Percentiles rank a stretch among this genome's conserved stretches.
These are phyloP conservation scores for Martensiomyces pterosporus DNA, from an alignment of 192 early-diverging fungal species.

Conservation along the genomic window DNA sequence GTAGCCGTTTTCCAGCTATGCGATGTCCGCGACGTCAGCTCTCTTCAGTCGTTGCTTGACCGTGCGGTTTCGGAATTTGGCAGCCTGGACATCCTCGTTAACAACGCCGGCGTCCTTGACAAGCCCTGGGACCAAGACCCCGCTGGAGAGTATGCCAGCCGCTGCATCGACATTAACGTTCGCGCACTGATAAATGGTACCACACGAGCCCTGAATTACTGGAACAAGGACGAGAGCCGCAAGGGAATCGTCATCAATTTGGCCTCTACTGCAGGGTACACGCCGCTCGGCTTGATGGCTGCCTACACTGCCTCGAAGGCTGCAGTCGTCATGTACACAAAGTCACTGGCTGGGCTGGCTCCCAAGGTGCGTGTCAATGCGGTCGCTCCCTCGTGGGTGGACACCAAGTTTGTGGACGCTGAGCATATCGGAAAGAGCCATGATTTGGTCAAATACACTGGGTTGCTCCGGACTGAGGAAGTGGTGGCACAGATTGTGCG, in stretches of 20 bases:
- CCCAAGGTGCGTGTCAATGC: conserved; percentile 60
- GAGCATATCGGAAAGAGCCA: conserved; percentile 32
- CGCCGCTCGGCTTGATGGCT: conserved; percentile 47
- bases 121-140: conserved; percentile 28
- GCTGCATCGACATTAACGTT: conserved; percentile 66
- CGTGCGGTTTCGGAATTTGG: conserved; percentile 52
- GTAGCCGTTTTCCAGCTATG: conserved; percentile 50
- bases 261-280: conserved; percentile 61
- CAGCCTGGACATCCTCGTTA: conserved; percentile 52
- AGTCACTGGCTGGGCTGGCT: conserved; percentile 32
- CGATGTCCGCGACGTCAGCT: conserved; percentile 42
- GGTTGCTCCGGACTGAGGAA: conserved; percentile 26
- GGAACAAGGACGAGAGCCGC: conserved; percentile 34
- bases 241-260: conserved; percentile 66
- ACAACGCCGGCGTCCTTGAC: conserved; percentile 58
- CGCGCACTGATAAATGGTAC: conserved; percentile 67
- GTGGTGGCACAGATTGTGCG: conserved; percentile 53
- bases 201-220: conserved; percentile 55
- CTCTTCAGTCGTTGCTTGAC: conserved; percentile 37
- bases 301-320: conserved; percentile 71
- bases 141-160: conserved; percentile 45
- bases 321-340: conserved; percentile 60
- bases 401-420: conserved; percentile 48
- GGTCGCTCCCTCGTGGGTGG: conserved; percentile 52
- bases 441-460: conserved; percentile 6